Base-by-base conservation (phyloP, 257 asterid species). In the Agastache rugosa region DNA sequence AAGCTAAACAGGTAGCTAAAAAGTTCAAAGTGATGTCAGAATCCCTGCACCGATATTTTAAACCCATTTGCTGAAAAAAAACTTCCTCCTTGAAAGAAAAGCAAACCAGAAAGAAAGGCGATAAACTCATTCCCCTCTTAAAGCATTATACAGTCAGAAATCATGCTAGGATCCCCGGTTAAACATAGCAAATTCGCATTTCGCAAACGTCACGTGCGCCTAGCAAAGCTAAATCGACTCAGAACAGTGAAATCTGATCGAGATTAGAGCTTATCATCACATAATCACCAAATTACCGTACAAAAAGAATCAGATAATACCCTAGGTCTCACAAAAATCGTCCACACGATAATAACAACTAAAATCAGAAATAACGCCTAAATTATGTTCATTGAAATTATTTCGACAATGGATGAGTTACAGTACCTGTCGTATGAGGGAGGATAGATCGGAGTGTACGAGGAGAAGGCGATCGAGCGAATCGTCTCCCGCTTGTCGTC, bases 381-480 rank as follows among this genome's bases (percentile, higher is more conserved):
- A 62, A 61, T 20, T 42, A 3, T 10, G 63, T 35, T 25, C 25
- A 39, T 9, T 20, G 11, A 58, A 55, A 8, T 45, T 3, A 75
- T 23, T 55, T 48, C 59, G 23, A 27, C 25, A 37, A 14, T 2
- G 27, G 19, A 10, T 9, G 53, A 15, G 9, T 1, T 25, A 8
- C 55, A 39, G 23, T 78, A 86, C 99, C 92, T 89, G 90, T 16
- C 84, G 87, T 42, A 86, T 20, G 58, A 86, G 71, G 34, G 89
- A 81, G 31, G 96, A 90, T 55, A 90, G 70, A 14, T 92, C 89
- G 71, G 96, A 89, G 70, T 90, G 97, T 6, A 86, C 86, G 53
- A 89, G 85, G 69, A 87, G 87, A 76, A 95, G 93, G 35, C 88
- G 90, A 71, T 92, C 96, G 60, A 87, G 91, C 34, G 86, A 78